Evolutionary conservation across 257 asterid species (phyloP), one percentile per base, ranked within the genome.

Genomic region (Nicotiana paniculata): DNA sequence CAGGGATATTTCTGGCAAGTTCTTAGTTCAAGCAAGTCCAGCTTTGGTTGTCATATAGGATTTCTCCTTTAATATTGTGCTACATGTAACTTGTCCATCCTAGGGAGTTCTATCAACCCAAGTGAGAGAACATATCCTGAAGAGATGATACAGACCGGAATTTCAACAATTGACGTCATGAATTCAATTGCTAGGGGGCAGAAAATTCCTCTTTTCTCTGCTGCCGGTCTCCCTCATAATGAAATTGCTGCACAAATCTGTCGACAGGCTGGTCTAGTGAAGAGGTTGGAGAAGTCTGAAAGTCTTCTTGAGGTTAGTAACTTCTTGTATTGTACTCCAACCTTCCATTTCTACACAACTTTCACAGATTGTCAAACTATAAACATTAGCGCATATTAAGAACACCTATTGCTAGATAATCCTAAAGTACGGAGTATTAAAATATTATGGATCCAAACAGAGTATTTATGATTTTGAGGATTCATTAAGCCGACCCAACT

Each of bases 101-200:
- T 89, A 95, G 99, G 99, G 79, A 95, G 99, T 93, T 95, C 99
- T 68, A 95, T 95, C 87, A 95, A 95, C 89, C 99, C 99, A 84
- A 95, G 99, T 86, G 99, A 95, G 94, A 91, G 99, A 88, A 95
- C 99, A 77, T 95, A 93, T 90, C 99, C 98, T 16, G 99, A 95
- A 86, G 99, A 95, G 90, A 95, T 93, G 98, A 95, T 95, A 77
- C 99, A 95, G 90, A 95, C 99, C 3, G 99, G 98, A 83, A 95
- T 95, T 87, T 95, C 99, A 82, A 95, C 99, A 58, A 93, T 95
- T 86, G 99, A 95, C 86, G 99, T 95, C 90, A 95, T 95, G 99
- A 95, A 95, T 88, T 95, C 99, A 79, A 93, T 95, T 86, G 99
- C 99, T 82, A 93, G 99, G 67, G 99, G 99, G 83, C 99, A 95